Evolutionary conservation across 495 filamentous ascomycete species (phyloP).

Genomic region (Penicillium malachiteum): DNA sequence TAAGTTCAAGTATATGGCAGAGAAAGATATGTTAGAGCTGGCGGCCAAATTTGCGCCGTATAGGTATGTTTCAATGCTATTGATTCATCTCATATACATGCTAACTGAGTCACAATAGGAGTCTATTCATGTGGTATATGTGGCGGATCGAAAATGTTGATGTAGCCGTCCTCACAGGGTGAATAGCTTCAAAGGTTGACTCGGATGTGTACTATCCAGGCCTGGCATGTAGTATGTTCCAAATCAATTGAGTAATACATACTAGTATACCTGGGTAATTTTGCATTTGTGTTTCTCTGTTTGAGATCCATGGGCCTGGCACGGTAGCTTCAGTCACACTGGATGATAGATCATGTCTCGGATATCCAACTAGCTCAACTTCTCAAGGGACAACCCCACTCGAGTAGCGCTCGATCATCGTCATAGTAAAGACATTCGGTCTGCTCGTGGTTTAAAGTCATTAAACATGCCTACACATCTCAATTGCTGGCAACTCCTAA

Average conservation of each 20-base stretch:
- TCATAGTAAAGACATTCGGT: no score
- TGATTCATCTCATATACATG: not conserved
- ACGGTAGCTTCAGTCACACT: not conserved
- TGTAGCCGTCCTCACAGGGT: constrained; percentile 58
- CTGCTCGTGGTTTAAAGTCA: no score
- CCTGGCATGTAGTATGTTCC: no score
- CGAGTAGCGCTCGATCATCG: no score
- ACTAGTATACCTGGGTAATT: no score
- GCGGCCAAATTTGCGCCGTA: constrained; percentile 82
- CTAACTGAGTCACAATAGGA: constrained; percentile 39
- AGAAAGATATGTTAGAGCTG: constrained; percentile 85
- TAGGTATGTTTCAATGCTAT: constrained; percentile 51
- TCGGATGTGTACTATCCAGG: no score
- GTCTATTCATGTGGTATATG: constrained; percentile 88
- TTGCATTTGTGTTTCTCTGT: no score
- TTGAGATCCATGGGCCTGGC: not conserved
- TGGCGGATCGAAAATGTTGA: constrained; percentile 82
- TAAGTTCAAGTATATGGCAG: constrained; percentile 97
- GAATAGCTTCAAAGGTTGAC: not conserved
- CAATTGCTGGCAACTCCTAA: not conserved
- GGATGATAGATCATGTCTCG: not conserved
- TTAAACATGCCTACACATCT: no score
- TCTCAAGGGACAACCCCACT: no score
- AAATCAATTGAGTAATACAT: no score
- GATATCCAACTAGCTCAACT: not conserved